Evolutionary conservation across 345 rosid genomes (phyloP).

Genomic region (Populus davidiana): DNA sequence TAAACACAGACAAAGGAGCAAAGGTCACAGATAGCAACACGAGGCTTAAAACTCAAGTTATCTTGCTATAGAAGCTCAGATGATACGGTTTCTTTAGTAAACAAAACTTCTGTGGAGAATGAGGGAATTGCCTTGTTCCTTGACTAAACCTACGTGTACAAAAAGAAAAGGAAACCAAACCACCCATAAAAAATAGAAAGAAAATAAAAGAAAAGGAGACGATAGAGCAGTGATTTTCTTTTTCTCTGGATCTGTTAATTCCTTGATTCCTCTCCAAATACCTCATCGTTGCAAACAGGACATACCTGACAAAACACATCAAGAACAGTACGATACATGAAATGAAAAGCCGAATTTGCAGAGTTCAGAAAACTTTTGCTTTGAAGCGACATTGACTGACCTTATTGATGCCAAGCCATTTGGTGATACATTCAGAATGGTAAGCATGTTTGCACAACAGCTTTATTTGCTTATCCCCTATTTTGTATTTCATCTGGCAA

Average conservation of each 20-base stretch:
- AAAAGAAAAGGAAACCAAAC: background rate
- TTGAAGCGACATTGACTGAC: conserved; percentile 24
- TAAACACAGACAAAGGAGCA: background rate
- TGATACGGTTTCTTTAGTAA: background rate
- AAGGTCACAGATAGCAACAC: conserved; percentile 2
- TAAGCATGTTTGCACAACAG: conserved; percentile 66
- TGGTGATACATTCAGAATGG: conserved; percentile 57
- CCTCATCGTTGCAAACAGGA: conserved; percentile 62
- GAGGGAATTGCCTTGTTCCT: conserved; percentile 16
- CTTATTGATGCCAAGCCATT: conserved; percentile 73
- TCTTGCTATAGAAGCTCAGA: conserved; percentile 17
- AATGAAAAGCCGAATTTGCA: background rate
- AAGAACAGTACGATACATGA: background rate
- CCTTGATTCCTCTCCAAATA: conserved; percentile 44
- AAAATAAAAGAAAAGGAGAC: background rate
- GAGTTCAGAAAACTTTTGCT: background rate
- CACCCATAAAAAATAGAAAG: background rate
- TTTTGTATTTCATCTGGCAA: conserved; percentile 63
- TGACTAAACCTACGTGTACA: conserved; percentile 30
- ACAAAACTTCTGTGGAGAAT: conserved; percentile 16
- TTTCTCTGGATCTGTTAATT: conserved; percentile 14
- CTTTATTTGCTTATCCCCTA: conserved; percentile 52
- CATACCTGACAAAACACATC: conserved; percentile 40
- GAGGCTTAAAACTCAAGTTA: conserved; percentile 11
- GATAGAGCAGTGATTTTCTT: conserved; percentile 4